phyloP scores from a whole-genome alignment of 768 basidiomycete genomes.

The Mycena kentingensis region DNA sequence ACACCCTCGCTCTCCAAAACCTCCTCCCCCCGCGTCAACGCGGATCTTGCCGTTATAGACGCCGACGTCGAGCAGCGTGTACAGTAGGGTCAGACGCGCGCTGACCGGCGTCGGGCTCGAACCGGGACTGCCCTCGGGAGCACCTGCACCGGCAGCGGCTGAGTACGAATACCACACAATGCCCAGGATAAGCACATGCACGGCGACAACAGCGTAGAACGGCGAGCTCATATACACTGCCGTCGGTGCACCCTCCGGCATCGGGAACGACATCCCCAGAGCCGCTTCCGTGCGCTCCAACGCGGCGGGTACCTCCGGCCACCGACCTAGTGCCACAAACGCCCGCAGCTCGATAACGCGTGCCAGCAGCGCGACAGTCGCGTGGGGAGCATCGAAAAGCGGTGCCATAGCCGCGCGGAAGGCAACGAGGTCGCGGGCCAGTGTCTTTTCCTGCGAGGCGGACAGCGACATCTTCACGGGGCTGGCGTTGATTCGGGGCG shows the following conservation, averaged over 20 bases:
- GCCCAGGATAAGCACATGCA: slow-evolving; percentile 65
- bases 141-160: neutral
- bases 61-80: slow-evolving; percentile 67
- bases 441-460: slow-evolving; percentile 10
- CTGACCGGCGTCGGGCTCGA: slow-evolving; percentile 46
- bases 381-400: slow-evolving; percentile 43
- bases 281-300: slow-evolving; percentile 51
- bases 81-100: slow-evolving; percentile 57
- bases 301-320: slow-evolving; percentile 52
- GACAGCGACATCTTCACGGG: slow-evolving; percentile 31
- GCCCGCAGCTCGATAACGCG: slow-evolving; percentile 59
- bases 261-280: slow-evolving; percentile 42
- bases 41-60: slow-evolving; percentile 22
- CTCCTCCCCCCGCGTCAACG: slow-evolving; percentile 35
- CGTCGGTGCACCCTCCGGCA: neutral
- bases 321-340: slow-evolving; percentile 55
- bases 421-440: slow-evolving; percentile 17
- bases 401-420: slow-evolving; percentile 34
- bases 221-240: slow-evolving; percentile 22
- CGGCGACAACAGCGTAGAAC: slow-evolving; percentile 36
- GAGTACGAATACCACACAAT: slow-evolving; percentile 62
- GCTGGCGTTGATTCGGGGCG: slow-evolving; percentile 25
- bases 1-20: slow-evolving; percentile 38
- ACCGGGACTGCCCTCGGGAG: slow-evolving; percentile 35
- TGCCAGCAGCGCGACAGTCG: slow-evolving; percentile 49